Evolutionary conservation across 2,329 filamentous ascomycete species (phyloP).

Genomic region (Tricladium varicosporioides): DNA sequence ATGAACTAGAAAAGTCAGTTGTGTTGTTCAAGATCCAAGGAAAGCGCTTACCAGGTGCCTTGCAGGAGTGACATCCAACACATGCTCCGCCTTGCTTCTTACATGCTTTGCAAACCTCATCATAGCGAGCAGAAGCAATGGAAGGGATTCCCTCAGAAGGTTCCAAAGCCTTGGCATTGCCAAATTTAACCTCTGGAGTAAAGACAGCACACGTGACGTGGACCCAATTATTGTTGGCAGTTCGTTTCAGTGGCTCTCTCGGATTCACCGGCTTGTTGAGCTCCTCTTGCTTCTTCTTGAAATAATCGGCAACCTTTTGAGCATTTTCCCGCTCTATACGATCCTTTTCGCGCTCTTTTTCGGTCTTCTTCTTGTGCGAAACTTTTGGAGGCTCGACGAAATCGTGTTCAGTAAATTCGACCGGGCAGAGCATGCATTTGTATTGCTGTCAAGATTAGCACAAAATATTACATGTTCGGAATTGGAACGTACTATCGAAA

Average conservation of each 20-base stretch:
- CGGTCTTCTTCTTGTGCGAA: conserved; percentile 83
- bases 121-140: conserved; percentile 70
- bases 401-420: conserved; percentile 77
- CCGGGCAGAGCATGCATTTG: conserved; percentile 87
- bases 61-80: conserved; percentile 76
- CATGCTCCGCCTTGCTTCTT: conserved; percentile 75
- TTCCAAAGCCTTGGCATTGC: conserved; percentile 75
- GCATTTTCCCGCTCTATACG: conserved; percentile 81
- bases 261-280: conserved; percentile 80
- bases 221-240: conserved; percentile 96
- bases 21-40: not conserved
- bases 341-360: conserved; percentile 88
- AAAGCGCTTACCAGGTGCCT: conserved; percentile 42
- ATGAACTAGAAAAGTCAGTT: conserved; percentile 52
- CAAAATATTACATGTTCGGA: conserved; percentile 16
- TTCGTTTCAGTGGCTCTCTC: conserved; percentile 88
- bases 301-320: conserved; percentile 74
- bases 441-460: conserved; percentile 60
- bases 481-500: conserved; percentile 72
- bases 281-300: conserved; percentile 78
- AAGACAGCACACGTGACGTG: conserved; percentile 92
- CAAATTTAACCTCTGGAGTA: conserved; percentile 91
- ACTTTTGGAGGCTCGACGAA: conserved; percentile 80
- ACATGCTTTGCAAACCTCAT: conserved; percentile 81
- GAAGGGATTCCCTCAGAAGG: conserved; percentile 87